Evolutionary conservation across 73 alveolate genomes (phyloP), one percentile per base, ranked within the genome.

Genomic region (Breviolum minutum): DNA sequence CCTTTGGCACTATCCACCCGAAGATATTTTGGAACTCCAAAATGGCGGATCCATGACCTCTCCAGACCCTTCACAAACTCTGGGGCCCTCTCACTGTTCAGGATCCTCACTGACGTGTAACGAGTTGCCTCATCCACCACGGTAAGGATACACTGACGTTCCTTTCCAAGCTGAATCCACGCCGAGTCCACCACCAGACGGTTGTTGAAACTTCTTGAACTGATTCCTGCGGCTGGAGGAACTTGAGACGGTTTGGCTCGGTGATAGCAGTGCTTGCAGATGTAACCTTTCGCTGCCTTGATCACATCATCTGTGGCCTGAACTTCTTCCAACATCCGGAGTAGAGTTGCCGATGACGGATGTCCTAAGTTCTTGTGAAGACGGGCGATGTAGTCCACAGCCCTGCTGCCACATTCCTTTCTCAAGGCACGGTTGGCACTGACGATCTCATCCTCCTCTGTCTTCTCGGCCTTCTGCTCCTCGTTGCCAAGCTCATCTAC

Each of bases 51-150:
- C 95, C 95, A 87, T 0, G 66, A 29, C 2, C 95, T 30, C 54
- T 87, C 95, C 6, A 87, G 24, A 6, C 95, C 95, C 48, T 87
- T 87, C 32, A 87, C 54, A 2, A 87, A 14, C 14, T 87, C 95
- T 66, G 26, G 63, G 5, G 83, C 13, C 24, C 12, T 10, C 54
- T 87, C 95, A 10, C 29, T 27, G 6, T 63, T 66, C 54, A 87
- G 20, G 66, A 87, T 66, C 61, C 95, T 0, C 26, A 87, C 6
- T 60, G 95, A 40, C 27, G 68, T 30, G 48, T 63, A 87, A 6
- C 95, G 54, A 4, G 95, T 87, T 1, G 83, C 69, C 30, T 87
- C 83, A 20, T 66, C 81, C 83, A 64, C 29, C 81, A 87, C 30
- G 5, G 83, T 87, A 32, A 87, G 19, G 16, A 87, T 82, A 40